Evolutionary conservation across 345 rosid genomes (phyloP).

Genomic region (Trapa bicornis): DNA sequence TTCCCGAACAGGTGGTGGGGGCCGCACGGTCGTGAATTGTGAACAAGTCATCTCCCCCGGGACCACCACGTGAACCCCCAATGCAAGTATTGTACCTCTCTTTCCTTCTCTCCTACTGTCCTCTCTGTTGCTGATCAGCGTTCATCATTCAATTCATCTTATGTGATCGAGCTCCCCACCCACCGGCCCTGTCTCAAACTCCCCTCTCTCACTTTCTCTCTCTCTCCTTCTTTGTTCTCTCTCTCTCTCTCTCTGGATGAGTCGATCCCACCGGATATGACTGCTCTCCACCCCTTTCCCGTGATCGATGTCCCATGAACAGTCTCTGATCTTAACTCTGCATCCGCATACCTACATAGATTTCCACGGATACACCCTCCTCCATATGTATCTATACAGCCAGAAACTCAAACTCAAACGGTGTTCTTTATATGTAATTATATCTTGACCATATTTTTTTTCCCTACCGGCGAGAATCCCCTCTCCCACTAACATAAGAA

Average conservation of each 20-base stretch:
- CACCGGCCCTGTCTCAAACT: neutral
- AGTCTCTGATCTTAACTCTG: neutral
- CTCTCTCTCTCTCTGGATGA: neutral
- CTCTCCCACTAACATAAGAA: neutral
- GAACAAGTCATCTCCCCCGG: slow-evolving; percentile 2
- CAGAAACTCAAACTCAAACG: neutral
- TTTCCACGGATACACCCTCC: neutral
- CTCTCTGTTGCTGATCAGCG: neutral
- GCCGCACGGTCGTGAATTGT: slow-evolving; percentile 1
- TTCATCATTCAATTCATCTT: slow-evolving; percentile 8
- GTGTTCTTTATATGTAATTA: neutral
- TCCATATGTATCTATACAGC: neutral
- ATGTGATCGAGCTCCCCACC: neutral
- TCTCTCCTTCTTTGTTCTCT: neutral
- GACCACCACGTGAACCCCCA: slow-evolving; percentile 7
- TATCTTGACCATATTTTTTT: neutral
- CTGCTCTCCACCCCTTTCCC: neutral
- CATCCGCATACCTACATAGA: neutral
- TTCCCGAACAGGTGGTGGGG: slow-evolving; percentile 4
- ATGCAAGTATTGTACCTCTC: neutral
- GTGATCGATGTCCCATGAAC: neutral
- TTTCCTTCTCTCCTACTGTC: neutral
- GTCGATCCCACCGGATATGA: neutral
- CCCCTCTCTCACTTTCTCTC: neutral
- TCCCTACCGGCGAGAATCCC: neutral